Conservation (phyloP, 106 monocot species). For the Dendrobium chrysotoxum region DNA sequence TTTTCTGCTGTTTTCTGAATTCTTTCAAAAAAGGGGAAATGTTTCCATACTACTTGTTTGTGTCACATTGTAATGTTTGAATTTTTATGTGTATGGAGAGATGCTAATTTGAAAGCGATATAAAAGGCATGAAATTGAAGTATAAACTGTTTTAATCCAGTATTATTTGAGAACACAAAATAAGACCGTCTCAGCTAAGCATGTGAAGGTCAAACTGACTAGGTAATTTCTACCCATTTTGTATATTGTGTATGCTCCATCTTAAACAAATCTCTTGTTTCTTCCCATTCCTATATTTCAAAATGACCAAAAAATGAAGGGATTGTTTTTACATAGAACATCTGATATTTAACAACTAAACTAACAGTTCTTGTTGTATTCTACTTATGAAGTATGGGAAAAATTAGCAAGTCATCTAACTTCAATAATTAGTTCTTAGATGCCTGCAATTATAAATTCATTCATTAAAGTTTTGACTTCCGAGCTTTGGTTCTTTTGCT, state of each 20-base stretch:
- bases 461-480: not conserved
- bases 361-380: not conserved
- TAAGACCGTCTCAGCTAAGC: not conserved
- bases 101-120: not conserved
- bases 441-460: not conserved
- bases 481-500: not conserved
- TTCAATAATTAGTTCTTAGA: not conserved
- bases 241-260: not conserved
- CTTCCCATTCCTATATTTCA: not conserved
- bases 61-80: not conserved
- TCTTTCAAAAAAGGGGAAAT: not conserved
- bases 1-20: not conserved
- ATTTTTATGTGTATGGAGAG: not conserved
- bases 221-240: not conserved
- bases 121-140: not conserved
- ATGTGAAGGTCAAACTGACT: not conserved
- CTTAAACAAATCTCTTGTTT: not conserved
- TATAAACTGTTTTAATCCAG: not conserved
- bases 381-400: not conserved
- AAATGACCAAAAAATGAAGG: not conserved
- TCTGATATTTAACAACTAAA: not conserved
- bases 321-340: not conserved
- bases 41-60: not conserved
- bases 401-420: not conserved
- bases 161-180: not conserved